A percentile compares a stretch with the other conserved stretches of the same genome.
These are phyloP conservation scores for Rhododendron mucronatum DNA, from an alignment of 148 eudicot genomes.

Conservation along the genomic window DNA sequence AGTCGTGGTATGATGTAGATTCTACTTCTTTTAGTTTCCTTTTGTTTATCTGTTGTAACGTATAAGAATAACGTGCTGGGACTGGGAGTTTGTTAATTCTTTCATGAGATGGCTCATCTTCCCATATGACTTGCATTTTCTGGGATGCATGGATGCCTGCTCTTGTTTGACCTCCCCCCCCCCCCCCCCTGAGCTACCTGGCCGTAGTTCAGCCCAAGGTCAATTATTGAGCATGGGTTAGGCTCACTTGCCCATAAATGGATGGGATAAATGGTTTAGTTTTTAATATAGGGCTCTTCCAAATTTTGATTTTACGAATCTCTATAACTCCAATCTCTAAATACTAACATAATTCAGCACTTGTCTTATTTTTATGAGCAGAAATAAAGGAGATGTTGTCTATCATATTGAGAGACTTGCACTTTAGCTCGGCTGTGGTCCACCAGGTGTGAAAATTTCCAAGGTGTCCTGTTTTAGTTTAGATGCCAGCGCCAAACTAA, in stretches of 20 bases:
- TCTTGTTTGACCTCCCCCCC: neutral
- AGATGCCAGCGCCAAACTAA: neutral
- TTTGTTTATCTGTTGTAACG: neutral
- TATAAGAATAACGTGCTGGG: neutral
- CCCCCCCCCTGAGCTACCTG: neutral
- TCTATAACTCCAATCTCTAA: neutral
- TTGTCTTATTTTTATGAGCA: slow-evolving; percentile 31
- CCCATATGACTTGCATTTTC: neutral
- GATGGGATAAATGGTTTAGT: neutral
- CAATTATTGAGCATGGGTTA: neutral
- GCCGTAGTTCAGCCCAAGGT: neutral
- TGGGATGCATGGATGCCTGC: neutral
- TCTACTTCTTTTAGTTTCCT: slow-evolving; percentile 6
- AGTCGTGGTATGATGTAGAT: slow-evolving; percentile 55
- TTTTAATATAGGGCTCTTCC: neutral
- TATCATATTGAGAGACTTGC: slow-evolving; percentile 68
- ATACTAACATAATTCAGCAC: neutral
- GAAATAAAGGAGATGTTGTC: slow-evolving; percentile 87
- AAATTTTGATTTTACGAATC: neutral
- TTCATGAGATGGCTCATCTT: neutral
- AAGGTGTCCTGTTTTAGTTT: neutral
- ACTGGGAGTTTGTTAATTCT: neutral
- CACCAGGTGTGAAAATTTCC: slow-evolving; percentile 61
- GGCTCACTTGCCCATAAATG: neutral
- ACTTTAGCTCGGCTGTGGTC: slow-evolving; percentile 77